These are phyloP conservation scores for Prunus mira DNA, from an alignment of 306 rosid genomes.

Conservation along the genomic window DNA sequence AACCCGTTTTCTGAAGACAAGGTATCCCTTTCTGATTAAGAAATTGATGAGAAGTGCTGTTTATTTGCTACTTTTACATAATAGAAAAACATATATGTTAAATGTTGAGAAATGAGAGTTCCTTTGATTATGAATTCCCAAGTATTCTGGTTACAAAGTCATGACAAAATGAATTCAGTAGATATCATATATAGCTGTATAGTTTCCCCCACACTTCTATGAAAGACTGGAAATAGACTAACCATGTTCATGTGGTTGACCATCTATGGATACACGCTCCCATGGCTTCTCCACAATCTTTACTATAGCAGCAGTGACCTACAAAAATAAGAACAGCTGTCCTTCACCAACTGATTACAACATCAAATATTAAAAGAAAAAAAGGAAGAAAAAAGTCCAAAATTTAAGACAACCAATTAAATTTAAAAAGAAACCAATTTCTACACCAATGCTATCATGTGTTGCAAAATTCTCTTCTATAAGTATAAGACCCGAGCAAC, in stretches of 20 bases:
- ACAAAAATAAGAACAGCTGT: slow-evolving; percentile 15
- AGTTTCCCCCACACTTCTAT: background rate
- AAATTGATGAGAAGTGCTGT: background rate
- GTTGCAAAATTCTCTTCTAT: background rate
- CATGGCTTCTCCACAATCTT: slow-evolving; percentile 91
- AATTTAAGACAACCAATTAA: background rate
- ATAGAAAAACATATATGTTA: background rate
- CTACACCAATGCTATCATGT: background rate
- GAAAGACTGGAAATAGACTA: slow-evolving; percentile 33
- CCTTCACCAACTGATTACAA: slow-evolving; percentile 12
- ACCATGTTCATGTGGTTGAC: slow-evolving; percentile 86
- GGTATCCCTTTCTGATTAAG: background rate
- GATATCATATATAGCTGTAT: background rate
- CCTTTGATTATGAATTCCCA: background rate
- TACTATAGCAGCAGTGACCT: slow-evolving; percentile 78
- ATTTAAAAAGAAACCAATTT: background rate
- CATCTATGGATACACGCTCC: slow-evolving; percentile 74
- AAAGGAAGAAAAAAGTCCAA: background rate
- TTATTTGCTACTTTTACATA: background rate
- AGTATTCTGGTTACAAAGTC: background rate
- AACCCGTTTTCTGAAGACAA: background rate
- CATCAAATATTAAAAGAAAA: background rate
- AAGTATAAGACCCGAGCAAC: background rate
- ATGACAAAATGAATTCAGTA: background rate
- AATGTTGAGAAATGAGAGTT: background rate